These are phyloP conservation scores for Collariella sp. DNA, from an alignment of 495 filamentous ascomycete genomes.

Conservation along the genomic window DNA sequence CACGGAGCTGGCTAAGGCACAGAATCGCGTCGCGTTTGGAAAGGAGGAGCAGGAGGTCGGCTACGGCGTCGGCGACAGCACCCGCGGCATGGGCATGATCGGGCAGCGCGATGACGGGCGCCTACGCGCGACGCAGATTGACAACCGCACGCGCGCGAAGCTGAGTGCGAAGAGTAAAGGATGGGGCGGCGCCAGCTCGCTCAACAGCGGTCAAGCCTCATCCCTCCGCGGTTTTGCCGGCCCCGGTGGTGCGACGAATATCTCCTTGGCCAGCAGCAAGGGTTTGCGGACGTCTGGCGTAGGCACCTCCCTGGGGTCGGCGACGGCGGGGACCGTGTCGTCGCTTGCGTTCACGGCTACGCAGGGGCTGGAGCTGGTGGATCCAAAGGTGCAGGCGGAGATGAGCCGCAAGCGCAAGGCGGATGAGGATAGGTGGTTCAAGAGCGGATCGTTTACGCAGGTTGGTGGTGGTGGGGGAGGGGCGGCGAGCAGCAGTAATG, in stretches of 20 bases:
- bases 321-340: slow-evolving; percentile 64
- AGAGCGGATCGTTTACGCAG: slow-evolving; percentile 90
- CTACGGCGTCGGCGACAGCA: slow-evolving; percentile 79
- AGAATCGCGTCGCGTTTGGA: slow-evolving; percentile 93
- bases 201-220: slow-evolving; percentile 59
- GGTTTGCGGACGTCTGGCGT: slow-evolving; percentile 72
- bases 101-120: slow-evolving; percentile 79
- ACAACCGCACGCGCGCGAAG: slow-evolving; percentile 85
- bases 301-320: slow-evolving; percentile 49
- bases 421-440: slow-evolving; percentile 93
- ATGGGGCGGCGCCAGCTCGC: slow-evolving; percentile 72
- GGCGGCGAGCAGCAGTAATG: slow-evolving; percentile 26
- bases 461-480: slow-evolving; percentile 45
- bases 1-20: slow-evolving; percentile 93
- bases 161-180: slow-evolving; percentile 93
- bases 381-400: slow-evolving; percentile 82
- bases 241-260: slow-evolving; percentile 50
- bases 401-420: slow-evolving; percentile 80
- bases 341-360: slow-evolving; percentile 89
- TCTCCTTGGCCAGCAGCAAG: slow-evolving; percentile 56
- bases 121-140: slow-evolving; percentile 79
- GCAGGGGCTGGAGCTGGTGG: slow-evolving; percentile 90
- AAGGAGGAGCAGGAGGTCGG: slow-evolving; percentile 94
- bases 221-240: slow-evolving; percentile 66
- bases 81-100: slow-evolving; percentile 89